Base-by-base conservation (phyloP, 139 green algal species). In the Eudorina sp. region DNA sequence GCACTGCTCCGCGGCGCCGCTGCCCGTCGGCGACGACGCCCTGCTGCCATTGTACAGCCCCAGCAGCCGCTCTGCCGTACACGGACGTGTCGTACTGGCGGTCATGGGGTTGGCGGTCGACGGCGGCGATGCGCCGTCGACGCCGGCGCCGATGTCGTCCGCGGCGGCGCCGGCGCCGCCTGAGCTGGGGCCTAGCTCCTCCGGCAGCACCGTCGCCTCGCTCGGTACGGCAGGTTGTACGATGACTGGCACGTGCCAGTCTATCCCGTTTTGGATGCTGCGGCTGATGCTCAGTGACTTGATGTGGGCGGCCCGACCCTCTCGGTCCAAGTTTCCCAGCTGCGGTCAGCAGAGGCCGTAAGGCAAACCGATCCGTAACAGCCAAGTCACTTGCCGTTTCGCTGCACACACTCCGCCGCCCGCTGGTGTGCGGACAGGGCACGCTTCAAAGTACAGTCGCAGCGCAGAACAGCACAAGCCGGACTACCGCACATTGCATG, bases 251-350 rank as follows among this genome's bases (percentile, higher is more conserved):
- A 90, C 66, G 69, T 90, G 87, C 86, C 87, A 93, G 86, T 93
- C 87, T 46, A 93, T 91, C 66, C 90, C 90, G 60, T 93, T 64
- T 78, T 93, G 90, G 38, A 93, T 90, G 73, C 53, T 86, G 36
- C 90, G 90, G 55, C 66, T 87, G 46, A 93, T 43, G 68, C 45
- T 83, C 1, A 93, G 82, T 23, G 90, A 89, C 69, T 91, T 89
- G 51, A 58, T 38, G 46, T 93, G 90, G 6, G 41, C 4, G 0
- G 55, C 77, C 21, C 31, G 43, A 4, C 90, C 90, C 3, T 55
- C 38, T 1, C 90, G 90, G 48, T 66, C 76, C 3, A 19, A 55
- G 27, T 31, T 85, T 64, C 86, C 82, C 14, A 93, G 64, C 64
- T 81, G 77, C 45, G 29, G 31, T 51, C 64, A 73, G 34, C 64